Base-by-base conservation (phyloP, 345 rosid genomes). In the Brassica napus region DNA sequence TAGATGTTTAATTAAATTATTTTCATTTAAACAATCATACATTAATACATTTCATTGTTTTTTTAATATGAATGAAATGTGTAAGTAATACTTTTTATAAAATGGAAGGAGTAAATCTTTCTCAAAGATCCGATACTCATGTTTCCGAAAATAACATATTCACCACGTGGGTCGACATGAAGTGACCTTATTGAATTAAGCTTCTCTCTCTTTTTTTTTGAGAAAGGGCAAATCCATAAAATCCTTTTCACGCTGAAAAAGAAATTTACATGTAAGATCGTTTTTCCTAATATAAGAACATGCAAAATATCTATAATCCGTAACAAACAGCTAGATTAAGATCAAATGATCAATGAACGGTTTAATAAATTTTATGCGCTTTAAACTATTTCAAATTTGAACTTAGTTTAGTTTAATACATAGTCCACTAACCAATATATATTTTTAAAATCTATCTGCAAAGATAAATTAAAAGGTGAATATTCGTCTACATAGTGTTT, bases 101-200 rank as follows among this genome's bases (percentile, higher is more conserved):
- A 18, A 18, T 18, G 21, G 21, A 18, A 0, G 21, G 21, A 18
- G 21, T 18, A 18, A 18, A 18, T 18, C 8, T 39, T 23, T 47
- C 23, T 44, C 47, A 69, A 44, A 44, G 54, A 76, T 59, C 61
- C 69, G 35, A 76, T 60, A 44, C 62, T 60, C 34, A 16, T 55
- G 23, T 55, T 55, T 55, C 24, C 61, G 1, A 8, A 14, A 9
- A 8, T 31, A 32, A 5, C 16, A 62, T 31, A 47, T 61, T 68
- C 63, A 77, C 49, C 75, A 61, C 75, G 69, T 69, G 70, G 8
- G 63, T 77, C 69, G 47, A 68, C 18, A 21, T 44, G 35, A 44
- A 18, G 52, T 32, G 74, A 69, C 28, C 11, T 28, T 44, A 59
- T 58, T 44, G 21, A 18, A 18, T 18, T 18, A 28, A 28, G 30